phyloP scores from a whole-genome alignment of 306 rosid species.

The Betula pendula region DNA sequence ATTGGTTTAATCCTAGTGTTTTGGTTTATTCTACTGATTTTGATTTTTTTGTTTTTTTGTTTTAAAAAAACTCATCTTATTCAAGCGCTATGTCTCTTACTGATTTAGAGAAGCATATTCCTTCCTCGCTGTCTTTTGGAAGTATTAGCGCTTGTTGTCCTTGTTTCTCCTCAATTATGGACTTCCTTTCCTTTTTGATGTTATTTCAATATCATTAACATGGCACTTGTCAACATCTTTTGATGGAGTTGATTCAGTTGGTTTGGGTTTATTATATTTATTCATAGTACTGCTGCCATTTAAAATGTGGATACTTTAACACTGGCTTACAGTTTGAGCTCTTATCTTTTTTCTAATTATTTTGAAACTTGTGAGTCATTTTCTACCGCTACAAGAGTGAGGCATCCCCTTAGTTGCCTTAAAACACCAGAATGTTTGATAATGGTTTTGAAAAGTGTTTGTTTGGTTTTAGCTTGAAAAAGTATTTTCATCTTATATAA shows the following conservation, averaged over 20 bases:
- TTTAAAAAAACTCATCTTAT: neutral
- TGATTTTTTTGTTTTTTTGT: no score
- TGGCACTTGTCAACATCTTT: neutral
- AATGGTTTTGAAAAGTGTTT: no score
- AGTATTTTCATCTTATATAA: no score
- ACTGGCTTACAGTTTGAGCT: neutral
- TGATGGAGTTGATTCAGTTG: neutral
- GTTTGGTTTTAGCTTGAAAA: no score
- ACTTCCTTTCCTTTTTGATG: neutral
- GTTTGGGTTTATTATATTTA: neutral
- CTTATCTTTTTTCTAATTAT: neutral
- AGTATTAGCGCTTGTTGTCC: neutral
- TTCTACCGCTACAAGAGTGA: neutral
- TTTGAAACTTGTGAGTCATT: neutral
- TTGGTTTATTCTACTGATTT: neutral
- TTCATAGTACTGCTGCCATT: neutral
- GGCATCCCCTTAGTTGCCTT: neutral
- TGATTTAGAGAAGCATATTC: neutral
- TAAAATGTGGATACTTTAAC: neutral
- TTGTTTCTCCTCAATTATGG: neutral
- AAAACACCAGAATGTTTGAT: neutral
- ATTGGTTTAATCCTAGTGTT: neutral
- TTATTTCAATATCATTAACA: neutral
- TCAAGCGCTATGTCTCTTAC: neutral
- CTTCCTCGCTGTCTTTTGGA: no score